Base-by-base conservation (phyloP, 2,329 filamentous ascomycete species). In the Tolypocladium pustulatum region DNA sequence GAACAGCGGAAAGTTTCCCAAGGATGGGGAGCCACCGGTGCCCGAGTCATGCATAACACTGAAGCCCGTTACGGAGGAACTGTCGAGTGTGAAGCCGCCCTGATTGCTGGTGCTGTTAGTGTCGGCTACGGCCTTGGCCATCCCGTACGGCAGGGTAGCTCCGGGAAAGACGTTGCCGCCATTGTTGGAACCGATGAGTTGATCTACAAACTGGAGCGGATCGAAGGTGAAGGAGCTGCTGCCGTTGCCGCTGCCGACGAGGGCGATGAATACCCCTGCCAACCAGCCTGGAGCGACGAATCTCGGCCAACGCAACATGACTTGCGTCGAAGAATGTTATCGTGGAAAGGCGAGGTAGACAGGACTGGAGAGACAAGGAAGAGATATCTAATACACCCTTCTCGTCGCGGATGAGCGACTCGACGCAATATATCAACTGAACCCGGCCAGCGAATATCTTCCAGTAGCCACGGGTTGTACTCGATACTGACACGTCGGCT, bases 1-100 rank as follows among this genome's bases (percentile, higher is more conserved):
- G 62, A 91, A 90, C 1, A 91, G 74, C 0, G 88, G 85, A 57
- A 91, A 91, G 66, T 89, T 90, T 17, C 87, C 88, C 20, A 90
- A 72, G 4, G 85, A 89, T 0, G 87, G 82, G 1, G 72, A 71
- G 9, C 77, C 77, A 27, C 82, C 82, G 0, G 81, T 84, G 1
- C 82, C 82, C 2, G 78, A 81, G 65, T 85, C 82, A 66, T 84
- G 82, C 73, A 84, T 75, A 41, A 78, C 75, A 15, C 78, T 81
- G 69, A 84, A 85, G 17, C 82, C 83, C 5, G 75, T 76, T 40
- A 84, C 76, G 1, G 73, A 71, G 22, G 71, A 70, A 51, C 71
- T 73, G 57, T 84, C 80, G 7, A 81, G 74, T 0, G 79, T 77
- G 66, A 84, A 85, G 12, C 81, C 81, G 34, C 81, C 81, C 63